Base-by-base conservation (phyloP, 495 filamentous ascomycete genomes). In the Hypoxylon fragiforme region DNA sequence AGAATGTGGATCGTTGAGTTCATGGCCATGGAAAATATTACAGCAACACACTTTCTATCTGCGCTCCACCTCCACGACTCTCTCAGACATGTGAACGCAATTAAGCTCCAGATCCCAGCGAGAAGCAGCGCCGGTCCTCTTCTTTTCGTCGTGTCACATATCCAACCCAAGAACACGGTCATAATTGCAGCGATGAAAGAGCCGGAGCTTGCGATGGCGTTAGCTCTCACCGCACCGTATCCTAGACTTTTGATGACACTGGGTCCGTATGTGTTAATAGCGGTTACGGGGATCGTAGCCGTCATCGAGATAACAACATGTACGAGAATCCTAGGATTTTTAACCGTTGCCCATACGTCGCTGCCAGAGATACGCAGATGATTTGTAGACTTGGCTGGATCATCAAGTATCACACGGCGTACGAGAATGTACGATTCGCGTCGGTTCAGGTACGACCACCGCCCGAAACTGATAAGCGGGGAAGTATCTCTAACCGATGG, bases 21-120 rank as follows among this genome's bases (percentile, higher is more conserved):
- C 70, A 74, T 80, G 52, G 63, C 76, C 75, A 67, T 76, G 50
- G 70, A 81, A 74, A 50, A 80, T n/a, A 79, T 70, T 0, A 78
- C 73, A 1, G 75, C 77, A 39, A 78, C 76, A 3, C 72, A 71
- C 30, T 42, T 50, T 22, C 53, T 41, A 3, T 32, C 59, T 2
- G 47, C 24, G 6, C 53, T n/a, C 68, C 76, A 54, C 72, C 70
- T 30, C 63, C 50, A 39, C 70, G 71, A 70, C 70, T 68, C 66
- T 4, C 70, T 65, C 3, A 78, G 58, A 44, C 73, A 76, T 1
- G 61, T 51, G 31, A 76, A 78, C 6, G 74, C 67, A 13, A 77
- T 73, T 0, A 78, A 63, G 43, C 75, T 77, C 76, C 76, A 78
- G 1, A 70, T 69, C 7, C 73, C 73, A 6, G 65, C 50, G 1